phyloP scores from a whole-genome alignment of 768 basidiomycete genomes.

The Mycena latifolia region DNA sequence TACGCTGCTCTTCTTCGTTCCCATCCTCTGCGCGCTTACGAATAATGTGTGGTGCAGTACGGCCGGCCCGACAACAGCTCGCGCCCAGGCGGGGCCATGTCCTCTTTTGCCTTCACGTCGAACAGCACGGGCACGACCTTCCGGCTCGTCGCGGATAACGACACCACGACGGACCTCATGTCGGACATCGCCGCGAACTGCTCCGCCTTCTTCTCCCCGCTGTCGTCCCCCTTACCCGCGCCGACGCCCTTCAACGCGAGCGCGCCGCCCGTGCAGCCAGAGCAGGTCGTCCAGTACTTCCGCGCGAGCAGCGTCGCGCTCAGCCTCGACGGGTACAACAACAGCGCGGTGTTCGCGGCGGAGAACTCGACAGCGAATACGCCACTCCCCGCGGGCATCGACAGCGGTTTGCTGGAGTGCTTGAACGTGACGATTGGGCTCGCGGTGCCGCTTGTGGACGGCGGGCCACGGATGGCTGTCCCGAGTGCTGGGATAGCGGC shows the following conservation, averaged over 20 bases:
- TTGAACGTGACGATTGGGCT: conserved; percentile 65
- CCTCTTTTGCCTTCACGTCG: conserved; percentile 54
- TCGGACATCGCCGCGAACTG: conserved; percentile 55
- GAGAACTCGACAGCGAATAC: conserved; percentile 46
- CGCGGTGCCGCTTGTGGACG: conserved; percentile 24
- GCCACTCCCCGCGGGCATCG: conserved; percentile 56
- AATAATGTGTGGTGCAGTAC: conserved; percentile 49
- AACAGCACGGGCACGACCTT: conserved; percentile 51
- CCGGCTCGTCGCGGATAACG: conserved; percentile 59
- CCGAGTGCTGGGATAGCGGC: background rate
- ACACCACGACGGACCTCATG: conserved; percentile 55
- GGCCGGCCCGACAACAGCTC: conserved; percentile 56
- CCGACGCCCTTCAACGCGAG: conserved; percentile 47
- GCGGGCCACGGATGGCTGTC: background rate
- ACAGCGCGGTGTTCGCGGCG: conserved; percentile 58
- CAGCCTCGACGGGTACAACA: conserved; percentile 71
- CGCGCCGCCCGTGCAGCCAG: conserved; percentile 47
- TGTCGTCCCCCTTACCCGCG: conserved; percentile 40
- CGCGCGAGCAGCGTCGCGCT: conserved; percentile 68
- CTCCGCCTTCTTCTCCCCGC: conserved; percentile 46
- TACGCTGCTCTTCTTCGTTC: conserved; percentile 28
- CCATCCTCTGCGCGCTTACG: background rate
- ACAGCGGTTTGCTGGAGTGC: conserved; percentile 57
- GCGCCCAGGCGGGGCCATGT: conserved; percentile 60
- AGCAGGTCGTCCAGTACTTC: conserved; percentile 70